Evolutionary conservation across 2,329 filamentous ascomycete genomes (phyloP).

Genomic region (Didymella segeticola): DNA sequence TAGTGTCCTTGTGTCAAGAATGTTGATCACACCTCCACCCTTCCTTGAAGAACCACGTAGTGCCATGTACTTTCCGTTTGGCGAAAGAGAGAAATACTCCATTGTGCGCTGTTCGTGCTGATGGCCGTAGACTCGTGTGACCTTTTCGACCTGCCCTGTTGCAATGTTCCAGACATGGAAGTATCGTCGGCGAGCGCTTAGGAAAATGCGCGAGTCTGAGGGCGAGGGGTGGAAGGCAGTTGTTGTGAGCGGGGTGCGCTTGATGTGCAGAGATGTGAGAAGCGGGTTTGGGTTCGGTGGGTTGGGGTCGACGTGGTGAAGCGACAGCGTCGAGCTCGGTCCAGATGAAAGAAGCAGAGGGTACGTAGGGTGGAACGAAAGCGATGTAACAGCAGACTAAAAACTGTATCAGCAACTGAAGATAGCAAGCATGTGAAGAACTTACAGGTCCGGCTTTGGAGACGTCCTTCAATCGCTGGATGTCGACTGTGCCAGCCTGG

Average conservation of each 20-base stretch:
- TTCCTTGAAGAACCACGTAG: constrained; percentile 80
- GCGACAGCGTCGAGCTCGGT: constrained; percentile 80
- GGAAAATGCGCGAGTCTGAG: constrained; percentile 79
- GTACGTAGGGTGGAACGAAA: constrained; percentile 88
- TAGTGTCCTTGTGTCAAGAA: constrained; percentile 78
- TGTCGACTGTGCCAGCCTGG: constrained; percentile 86
- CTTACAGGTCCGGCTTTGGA: constrained; percentile 73
- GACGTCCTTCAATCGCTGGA: constrained; percentile 87
- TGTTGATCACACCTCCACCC: constrained; percentile 86
- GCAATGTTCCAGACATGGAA: constrained; percentile 94
- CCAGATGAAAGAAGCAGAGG: constrained; percentile 91
- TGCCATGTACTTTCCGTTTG: constrained; percentile 85
- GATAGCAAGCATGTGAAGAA: background rate
- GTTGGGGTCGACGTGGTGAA: constrained; percentile 85
- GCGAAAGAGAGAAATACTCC: constrained; percentile 88
- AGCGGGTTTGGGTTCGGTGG: constrained; percentile 83
- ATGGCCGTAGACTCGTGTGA: constrained; percentile 76
- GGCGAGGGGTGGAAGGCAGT: constrained; percentile 77
- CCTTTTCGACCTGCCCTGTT: constrained; percentile 81
- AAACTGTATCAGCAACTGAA: constrained; percentile 19
- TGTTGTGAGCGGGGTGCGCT: constrained; percentile 80
- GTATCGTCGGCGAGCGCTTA: constrained; percentile 85
- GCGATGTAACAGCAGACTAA: constrained; percentile 76
- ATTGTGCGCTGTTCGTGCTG: constrained; percentile 85
- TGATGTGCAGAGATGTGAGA: constrained; percentile 87